Evolutionary conservation across 306 rosid species (phyloP).

Genomic region (Malus fusca): DNA sequence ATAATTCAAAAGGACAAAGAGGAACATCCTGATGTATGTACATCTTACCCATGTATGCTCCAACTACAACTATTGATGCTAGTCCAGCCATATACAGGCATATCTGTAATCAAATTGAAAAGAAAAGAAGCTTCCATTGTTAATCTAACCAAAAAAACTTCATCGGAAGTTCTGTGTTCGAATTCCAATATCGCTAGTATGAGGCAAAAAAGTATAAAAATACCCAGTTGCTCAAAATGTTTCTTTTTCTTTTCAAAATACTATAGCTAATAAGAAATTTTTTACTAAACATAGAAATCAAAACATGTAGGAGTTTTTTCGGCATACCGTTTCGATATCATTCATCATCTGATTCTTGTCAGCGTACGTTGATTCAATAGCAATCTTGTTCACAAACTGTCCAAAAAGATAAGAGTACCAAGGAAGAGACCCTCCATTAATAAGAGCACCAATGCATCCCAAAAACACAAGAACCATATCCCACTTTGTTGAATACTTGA

Average conservation of each 20-base stretch:
- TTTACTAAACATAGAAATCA: background rate
- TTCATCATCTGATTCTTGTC: conserved; percentile 38
- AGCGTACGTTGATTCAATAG: conserved; percentile 18
- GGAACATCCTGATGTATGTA: background rate
- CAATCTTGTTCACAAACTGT: conserved; percentile 54
- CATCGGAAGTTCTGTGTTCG: background rate
- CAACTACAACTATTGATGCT: conserved; percentile 63
- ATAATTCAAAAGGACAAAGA: background rate
- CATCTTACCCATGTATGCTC: conserved; percentile 75
- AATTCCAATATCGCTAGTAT: background rate
- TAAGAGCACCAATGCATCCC: conserved; percentile 83
- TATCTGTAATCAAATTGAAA: conserved; percentile 40
- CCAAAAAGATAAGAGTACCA: conserved; percentile 76
- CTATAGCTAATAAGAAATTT: background rate
- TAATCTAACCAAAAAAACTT: no score
- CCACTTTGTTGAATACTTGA: conserved; percentile 70
- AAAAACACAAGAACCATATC: conserved; percentile 65
- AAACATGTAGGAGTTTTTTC: background rate
- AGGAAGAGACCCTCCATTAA: conserved; percentile 91
- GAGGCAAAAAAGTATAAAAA: background rate
- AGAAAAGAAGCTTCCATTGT: background rate
- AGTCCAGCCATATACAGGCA: conserved; percentile 57
- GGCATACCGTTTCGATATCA: conserved; percentile 48
- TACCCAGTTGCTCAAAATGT: no score
- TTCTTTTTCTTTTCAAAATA: no score